Conservation (phyloP, 148 eudicot genomes). For the Silene latifolia region DNA sequence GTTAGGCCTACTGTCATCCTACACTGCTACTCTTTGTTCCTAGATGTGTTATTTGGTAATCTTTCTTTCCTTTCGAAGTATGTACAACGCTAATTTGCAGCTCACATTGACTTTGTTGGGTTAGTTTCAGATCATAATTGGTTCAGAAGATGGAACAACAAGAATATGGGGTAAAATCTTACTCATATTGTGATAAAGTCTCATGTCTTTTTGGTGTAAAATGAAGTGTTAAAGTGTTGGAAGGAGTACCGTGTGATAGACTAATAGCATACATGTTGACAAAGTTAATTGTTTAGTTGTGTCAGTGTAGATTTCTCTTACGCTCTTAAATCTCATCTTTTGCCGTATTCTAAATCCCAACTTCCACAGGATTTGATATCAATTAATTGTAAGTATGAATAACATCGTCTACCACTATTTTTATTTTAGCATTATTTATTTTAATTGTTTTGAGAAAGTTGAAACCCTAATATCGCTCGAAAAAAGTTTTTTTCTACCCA, state of each 20-base stretch:
- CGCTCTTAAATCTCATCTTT: neutral
- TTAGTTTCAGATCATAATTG: constrained; percentile 83
- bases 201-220: too few relatives aligned
- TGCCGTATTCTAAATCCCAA: too few relatives aligned
- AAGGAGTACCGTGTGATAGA: neutral
- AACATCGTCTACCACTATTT: too few relatives aligned
- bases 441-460: too few relatives aligned
- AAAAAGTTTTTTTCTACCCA: too few relatives aligned
- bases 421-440: too few relatives aligned
- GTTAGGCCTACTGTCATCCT: constrained; percentile 29
- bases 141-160: constrained; percentile 96
- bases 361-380: too few relatives aligned
- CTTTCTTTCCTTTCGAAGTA: neutral
- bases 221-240: too few relatives aligned
- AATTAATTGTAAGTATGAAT: too few relatives aligned
- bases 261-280: neutral
- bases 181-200: too few relatives aligned
- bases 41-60: neutral
- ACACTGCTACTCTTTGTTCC: neutral
- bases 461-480: too few relatives aligned
- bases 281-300: neutral
- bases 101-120: constrained; percentile 13
- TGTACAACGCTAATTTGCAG: neutral
- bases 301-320: neutral
- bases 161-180: constrained; percentile 71